Evolutionary conservation across 768 basidiomycete species (phyloP), one percentile per base, ranked within the genome.

Genomic region (Pleurotus platypus): DNA sequence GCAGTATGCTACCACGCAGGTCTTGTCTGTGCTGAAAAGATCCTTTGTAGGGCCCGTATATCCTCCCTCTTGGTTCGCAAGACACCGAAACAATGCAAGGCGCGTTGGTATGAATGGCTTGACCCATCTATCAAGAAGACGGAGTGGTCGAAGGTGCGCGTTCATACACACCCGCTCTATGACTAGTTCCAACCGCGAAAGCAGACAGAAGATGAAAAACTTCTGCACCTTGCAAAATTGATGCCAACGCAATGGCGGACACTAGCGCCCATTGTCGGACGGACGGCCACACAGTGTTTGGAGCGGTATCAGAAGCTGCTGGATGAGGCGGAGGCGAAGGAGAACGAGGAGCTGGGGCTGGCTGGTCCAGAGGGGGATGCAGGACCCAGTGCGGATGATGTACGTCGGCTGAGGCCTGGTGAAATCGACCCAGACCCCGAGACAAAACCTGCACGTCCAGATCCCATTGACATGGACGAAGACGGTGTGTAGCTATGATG

Each of bases 221-320:
- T 99, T 2, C 80, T 99, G 9, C 95, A 98, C 70, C 84, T 98
- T 20, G 97, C 97, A 43, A 98, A 98, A 73, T 79, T 98, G 58
- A 99, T 98, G 94, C 97, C 97, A 0, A 98, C 97, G 0, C 97
- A 99, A 78, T 99, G 97, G 97, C 88, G 97, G 26, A 98, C 97
- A 20, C 96, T 99, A 63, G 95, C 97, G 3, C 97, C 97, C 49
- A 96, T 97, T 60, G 97, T 99, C 57, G 97, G 97, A 42, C 84
- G 97, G 26, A 98, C 97, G 1, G 97, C 97, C 0, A 96, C 92
- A 0, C 97, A 99, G 68, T 99, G 97, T 75, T 75, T 98, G 27
- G 97, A 99, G 70, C 87, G 97, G 35, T 99, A 99, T 73, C 97
- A 99, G 70, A 98, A 96, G 70, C 80, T 99, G 3, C 75, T 98